A percentile compares a stretch with the other conserved stretches of the same genome.
phyloP scores from a whole-genome alignment of 2,329 filamentous ascomycete genomes.

The Colletotrichum magnum region DNA sequence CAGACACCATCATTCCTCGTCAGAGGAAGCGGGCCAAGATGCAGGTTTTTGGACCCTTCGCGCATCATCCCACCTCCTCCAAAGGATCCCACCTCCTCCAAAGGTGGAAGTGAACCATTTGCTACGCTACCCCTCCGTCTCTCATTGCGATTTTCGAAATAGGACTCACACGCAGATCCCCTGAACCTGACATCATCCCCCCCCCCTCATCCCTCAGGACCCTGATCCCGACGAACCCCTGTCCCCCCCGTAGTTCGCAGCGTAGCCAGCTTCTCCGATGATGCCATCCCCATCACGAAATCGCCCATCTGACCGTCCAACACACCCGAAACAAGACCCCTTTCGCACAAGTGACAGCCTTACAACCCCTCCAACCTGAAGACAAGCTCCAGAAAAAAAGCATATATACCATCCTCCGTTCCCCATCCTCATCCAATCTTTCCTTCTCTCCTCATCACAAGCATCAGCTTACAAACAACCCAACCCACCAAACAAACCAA shows the following conservation, averaged over 20 bases:
- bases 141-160: too few relatives aligned
- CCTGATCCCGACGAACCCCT: slow-evolving; percentile 10
- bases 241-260: neutral
- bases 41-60: slow-evolving; percentile 37
- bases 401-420: slow-evolving; percentile 36
- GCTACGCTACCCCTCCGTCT: neutral
- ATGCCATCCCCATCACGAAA: slow-evolving; percentile 30
- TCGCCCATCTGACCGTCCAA: neutral
- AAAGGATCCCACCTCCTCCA: neutral
- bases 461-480: slow-evolving; percentile 24
- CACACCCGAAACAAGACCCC: neutral
- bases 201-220: neutral
- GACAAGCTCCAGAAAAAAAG: neutral
- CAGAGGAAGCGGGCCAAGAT: slow-evolving; percentile 28
- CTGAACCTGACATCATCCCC: slow-evolving; percentile 38
- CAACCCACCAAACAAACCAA: slow-evolving; percentile 17
- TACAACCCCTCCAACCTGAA: neutral
- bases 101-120: neutral
- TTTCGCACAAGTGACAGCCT: neutral
- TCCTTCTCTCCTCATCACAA: slow-evolving; percentile 7
- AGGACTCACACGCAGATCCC: slow-evolving; percentile 23
- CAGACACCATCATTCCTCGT: slow-evolving; percentile 11
- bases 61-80: slow-evolving; percentile 15
- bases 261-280: slow-evolving; percentile 14
- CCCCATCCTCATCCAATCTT: slow-evolving; percentile 7